Evolutionary conservation across 2,329 filamentous ascomycete species (phyloP), one percentile per base, ranked within the genome.

Genomic region (Ceratocystis lukuohia): DNA sequence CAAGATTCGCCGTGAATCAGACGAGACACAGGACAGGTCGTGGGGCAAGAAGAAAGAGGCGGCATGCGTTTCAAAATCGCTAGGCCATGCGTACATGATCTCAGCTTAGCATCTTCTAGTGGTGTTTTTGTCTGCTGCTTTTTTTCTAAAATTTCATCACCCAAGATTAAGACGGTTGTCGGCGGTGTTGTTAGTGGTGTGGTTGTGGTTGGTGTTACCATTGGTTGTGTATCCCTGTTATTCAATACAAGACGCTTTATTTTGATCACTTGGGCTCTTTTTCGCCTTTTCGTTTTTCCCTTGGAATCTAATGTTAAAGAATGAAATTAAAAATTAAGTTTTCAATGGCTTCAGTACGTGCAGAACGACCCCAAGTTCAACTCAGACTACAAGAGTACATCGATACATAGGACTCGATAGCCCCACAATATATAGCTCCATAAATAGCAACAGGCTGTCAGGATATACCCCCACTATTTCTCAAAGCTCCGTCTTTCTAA

Each of bases 1-100:
- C 50, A 65, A 66, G 46, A 61, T 68, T n/a, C 66, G 66, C 44
- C 57, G 66, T 6, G 63, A 65, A 20, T 41, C 66, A 37, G 59
- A 48, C 20, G 66, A 68, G 53, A 68, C 66, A 41, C 56, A 20
- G 28, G 17, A n/a, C 56, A 37, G n/a, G 30, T 1, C 30, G 2
- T 20, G 56, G 56, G 17, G 8, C 5, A 62, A 28, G 62, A 59
- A 12, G 25, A 15, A 45, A 44, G n/a, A 64, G 41, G 3, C 2
- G 8, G n/a, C 33, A 3, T 33, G 25, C n/a, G 15, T 15, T 45
- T 25, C 48, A 25, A 64, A 15, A 5, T 25, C 44, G 15, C 64
- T 61, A 25, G 20, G 25, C 6, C 28, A 37, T 59, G 3, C 56
- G 4, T 8, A 2, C 4, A 37, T 59, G 25, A 22, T 64, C n/a